A percentile compares a stretch with the other conserved stretches of the same genome.
These are phyloP conservation scores for Noccaea caerulescens DNA, from an alignment of 345 rosid genomes.

Conservation along the genomic window DNA sequence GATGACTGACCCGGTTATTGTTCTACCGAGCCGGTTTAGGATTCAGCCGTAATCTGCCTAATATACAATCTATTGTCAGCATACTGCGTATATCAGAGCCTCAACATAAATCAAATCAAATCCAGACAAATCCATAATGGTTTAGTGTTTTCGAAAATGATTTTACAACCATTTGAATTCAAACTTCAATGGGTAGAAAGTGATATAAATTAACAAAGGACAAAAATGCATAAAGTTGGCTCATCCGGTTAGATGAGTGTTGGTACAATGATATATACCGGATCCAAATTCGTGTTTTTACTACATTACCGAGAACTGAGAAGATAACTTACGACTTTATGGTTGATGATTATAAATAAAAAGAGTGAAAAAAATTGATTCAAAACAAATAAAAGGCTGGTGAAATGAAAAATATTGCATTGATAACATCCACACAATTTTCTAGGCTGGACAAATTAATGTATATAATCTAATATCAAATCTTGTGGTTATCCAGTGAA, in stretches of 20 bases:
- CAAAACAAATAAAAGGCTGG: not conserved
- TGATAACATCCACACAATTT: not conserved
- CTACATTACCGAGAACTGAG: no score
- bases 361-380: not conserved
- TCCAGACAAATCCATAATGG: not conserved
- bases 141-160: not conserved
- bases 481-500: not conserved
- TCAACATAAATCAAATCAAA: not conserved
- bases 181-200: not conserved
- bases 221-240: not conserved
- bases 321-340: not conserved
- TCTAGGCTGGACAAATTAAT: not conserved
- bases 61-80: not conserved
- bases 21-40: no score
- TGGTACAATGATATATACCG: not conserved
- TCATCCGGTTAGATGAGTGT: not conserved
- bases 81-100: not conserved
- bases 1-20: no score
- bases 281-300: not conserved
- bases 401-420: not conserved
- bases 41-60: not conserved
- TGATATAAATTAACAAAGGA: not conserved
- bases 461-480: not conserved
- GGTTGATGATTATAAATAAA: not conserved
- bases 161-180: not conserved